Base-by-base conservation (phyloP, 768 basidiomycete species). In the Calocera cornea region DNA sequence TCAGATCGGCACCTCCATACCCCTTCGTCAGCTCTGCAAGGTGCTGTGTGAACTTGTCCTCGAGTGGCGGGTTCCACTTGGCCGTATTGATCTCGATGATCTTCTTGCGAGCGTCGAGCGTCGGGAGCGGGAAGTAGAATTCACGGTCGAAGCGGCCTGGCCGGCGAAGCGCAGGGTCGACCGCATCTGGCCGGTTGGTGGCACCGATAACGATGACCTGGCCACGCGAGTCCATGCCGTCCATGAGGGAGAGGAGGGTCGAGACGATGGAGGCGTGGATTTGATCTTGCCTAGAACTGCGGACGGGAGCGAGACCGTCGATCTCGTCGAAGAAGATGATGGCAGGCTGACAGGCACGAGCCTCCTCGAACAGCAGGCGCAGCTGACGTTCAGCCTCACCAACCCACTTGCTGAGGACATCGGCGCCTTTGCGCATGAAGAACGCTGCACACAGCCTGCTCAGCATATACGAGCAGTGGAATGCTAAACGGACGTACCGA, bases 251-350 rank as follows among this genome's bases (percentile, higher is more conserved):
- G 1, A 99, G 81, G 10, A 98, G 82, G 0, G 97, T 98, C 64
- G 90, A 92, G 7, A 99, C 97, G 70, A 99, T 94, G 33, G 91
- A 94, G 0, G 97, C 97, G 74, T 98, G 97, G 66, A 98, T 97
- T 77, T 99, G 95, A 75, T 98, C 97, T 73, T 97, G 97, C 74
- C 98, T 97, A 19, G 92, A 90, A n/a, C 93, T 95, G 54, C 97
- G 88, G 1, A 98, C 95, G 1, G 97, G 97, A 14, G 97, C 97
- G 22, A 99, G 85, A 70, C 95, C 97, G 74, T 99, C 97, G 71
- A 99, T 98, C 78, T 99, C 97, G 74, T 99, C 97, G 75, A 99
- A 98, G 80, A 99, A 99, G 74, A 99, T 98, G 77, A 98, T 98
- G 70, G 88, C 90, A 0, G 97, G 95, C 73, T 97, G 95, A 65